Conservation (phyloP, 1,139 yeast genomes). For the Magnusiomyces clavatus region DNA sequence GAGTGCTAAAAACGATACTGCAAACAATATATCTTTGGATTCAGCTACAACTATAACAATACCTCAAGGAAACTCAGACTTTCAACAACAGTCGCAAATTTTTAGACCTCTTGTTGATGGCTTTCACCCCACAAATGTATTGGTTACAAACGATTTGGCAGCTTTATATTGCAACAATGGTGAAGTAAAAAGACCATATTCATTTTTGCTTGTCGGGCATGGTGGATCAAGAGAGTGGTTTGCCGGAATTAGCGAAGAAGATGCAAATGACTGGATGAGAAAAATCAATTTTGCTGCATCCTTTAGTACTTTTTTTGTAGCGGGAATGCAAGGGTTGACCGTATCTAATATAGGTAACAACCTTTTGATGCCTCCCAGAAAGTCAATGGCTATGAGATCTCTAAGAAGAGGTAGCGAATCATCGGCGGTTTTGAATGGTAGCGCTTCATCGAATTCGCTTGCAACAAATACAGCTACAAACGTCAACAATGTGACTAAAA, state of each 20-base stretch:
- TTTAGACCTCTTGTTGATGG: slow-evolving; percentile 33
- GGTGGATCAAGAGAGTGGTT: slow-evolving; percentile 34
- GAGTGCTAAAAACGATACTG: background rate
- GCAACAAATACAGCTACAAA: background rate
- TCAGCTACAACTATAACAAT: background rate
- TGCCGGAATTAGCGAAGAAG: slow-evolving; percentile 31
- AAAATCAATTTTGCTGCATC: slow-evolving; percentile 50
- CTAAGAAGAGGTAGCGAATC: background rate
- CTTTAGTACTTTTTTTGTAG: slow-evolving; percentile 37
- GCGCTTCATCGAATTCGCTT: background rate
- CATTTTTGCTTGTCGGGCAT: slow-evolving; percentile 28
- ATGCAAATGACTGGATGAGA: slow-evolving; percentile 48
- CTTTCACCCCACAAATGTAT: slow-evolving; percentile 32
- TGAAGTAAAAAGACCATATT: slow-evolving; percentile 14
- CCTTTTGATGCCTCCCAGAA: background rate
- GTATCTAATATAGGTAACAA: background rate
- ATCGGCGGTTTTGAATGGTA: background rate
- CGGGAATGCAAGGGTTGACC: slow-evolving; percentile 19
- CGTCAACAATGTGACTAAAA: background rate
- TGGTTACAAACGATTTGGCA: slow-evolving; percentile 33
- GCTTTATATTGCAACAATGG: slow-evolving; percentile 22
- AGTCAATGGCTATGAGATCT: background rate
- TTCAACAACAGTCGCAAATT: background rate
- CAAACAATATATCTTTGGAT: background rate
- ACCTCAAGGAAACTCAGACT: background rate